A percentile compares a stretch with the other conserved stretches of the same genome.
Conservation (phyloP, 495 filamentous ascomycete genomes). For the Talaromyces nanjingensis region DNA sequence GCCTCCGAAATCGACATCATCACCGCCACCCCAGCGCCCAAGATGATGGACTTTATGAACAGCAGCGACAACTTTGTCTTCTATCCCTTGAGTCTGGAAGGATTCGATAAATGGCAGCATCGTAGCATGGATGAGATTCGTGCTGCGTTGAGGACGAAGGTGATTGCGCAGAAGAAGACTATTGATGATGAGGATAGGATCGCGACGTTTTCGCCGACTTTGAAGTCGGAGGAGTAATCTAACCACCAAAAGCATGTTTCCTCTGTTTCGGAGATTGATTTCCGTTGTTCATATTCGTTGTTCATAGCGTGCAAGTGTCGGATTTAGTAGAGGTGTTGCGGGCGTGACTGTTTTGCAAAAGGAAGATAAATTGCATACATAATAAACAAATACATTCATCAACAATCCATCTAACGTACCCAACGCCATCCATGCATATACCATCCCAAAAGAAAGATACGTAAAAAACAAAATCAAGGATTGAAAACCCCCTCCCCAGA, state of each 20-base stretch:
- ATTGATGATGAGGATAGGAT: constrained; percentile 4
- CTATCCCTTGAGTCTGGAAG: constrained; percentile 55
- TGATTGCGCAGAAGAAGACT: constrained; percentile 16
- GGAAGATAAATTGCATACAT: background rate
- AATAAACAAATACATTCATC: background rate
- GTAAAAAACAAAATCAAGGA: constrained; percentile 6
- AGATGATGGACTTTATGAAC: constrained; percentile 49
- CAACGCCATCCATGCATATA: background rate
- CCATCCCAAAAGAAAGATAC: background rate
- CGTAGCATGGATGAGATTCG: constrained; percentile 55
- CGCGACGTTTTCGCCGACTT: constrained; percentile 12
- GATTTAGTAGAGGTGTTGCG: background rate
- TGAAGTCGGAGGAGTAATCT: constrained; percentile 12
- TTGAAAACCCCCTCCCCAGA: constrained; percentile 39
- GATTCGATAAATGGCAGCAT: constrained; percentile 53
- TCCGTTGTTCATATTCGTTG: background rate
- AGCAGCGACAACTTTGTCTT: constrained; percentile 56
- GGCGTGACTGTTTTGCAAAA: background rate
- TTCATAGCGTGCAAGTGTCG: constrained; percentile 1
- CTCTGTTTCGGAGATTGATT: background rate
- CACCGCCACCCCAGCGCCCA: constrained; percentile 48
- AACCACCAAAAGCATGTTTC: background rate
- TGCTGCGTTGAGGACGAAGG: constrained; percentile 42
- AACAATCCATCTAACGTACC: background rate
- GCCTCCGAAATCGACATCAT: constrained; percentile 68